phyloP scores from a whole-genome alignment of 2,329 filamentous ascomycete species.

The Paracorniculantispora psalliotae region DNA sequence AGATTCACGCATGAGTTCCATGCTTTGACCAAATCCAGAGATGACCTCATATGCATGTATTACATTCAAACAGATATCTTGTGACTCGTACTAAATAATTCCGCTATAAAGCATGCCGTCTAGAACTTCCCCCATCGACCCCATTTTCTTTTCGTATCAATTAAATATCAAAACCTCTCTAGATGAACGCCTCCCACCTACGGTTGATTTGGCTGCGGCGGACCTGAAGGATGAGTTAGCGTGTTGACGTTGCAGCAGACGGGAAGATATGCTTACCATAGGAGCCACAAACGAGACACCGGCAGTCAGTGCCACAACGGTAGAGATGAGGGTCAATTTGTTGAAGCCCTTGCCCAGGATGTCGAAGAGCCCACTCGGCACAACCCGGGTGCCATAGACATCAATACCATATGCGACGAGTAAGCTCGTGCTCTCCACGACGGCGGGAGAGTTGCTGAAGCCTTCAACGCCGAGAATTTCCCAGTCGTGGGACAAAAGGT shows the following conservation, averaged over 20 bases:
- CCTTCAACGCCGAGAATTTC: conserved; percentile 71
- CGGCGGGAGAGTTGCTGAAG: conserved; percentile 69
- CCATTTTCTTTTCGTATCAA: background rate
- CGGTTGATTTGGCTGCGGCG: conserved; percentile 63
- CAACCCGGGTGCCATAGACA: conserved; percentile 78
- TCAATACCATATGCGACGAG: conserved; percentile 86
- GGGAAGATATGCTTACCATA: conserved; percentile 60
- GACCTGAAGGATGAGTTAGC: conserved; percentile 41
- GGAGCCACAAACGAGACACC: conserved; percentile 77
- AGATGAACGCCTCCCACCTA: conserved; percentile 45
- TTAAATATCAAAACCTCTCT: background rate
- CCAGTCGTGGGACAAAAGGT: conserved; percentile 73
- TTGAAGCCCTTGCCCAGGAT: conserved; percentile 91
- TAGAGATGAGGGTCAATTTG: conserved; percentile 77
- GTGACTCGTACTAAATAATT: background rate
- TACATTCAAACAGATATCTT: background rate
- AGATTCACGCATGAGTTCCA: no score
- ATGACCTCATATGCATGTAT: background rate
- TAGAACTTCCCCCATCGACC: background rate
- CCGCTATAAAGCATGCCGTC: background rate
- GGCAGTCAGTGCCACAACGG: conserved; percentile 71
- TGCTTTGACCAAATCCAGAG: no score
- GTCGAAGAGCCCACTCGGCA: conserved; percentile 89
- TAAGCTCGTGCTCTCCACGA: conserved; percentile 87
- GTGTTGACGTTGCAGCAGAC: background rate